A percentile compares a stretch with the other conserved stretches of the same genome.
Conservation (phyloP, 2,329 filamentous ascomycete genomes). For the Rhinocladiella similis region DNA sequence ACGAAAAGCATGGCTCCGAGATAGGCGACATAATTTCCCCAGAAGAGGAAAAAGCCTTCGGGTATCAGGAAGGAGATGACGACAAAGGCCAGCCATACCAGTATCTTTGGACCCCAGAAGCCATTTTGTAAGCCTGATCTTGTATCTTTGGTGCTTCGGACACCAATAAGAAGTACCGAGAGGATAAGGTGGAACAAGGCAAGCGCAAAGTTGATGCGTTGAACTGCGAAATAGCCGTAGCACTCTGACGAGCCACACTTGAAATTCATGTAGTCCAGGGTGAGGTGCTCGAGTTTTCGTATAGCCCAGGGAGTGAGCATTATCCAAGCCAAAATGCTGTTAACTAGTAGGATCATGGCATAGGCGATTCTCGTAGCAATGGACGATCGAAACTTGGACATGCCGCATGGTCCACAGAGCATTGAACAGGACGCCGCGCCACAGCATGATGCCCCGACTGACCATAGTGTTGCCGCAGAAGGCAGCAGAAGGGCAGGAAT, state of each 20-base stretch:
- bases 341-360: constrained; percentile 88
- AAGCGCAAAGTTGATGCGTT: constrained; percentile 96
- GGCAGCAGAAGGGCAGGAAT: constrained; percentile 86
- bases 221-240: constrained; percentile 93
- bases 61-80: constrained; percentile 95
- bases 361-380: constrained; percentile 97
- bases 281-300: constrained; percentile 88
- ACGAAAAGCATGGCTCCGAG: constrained; percentile 89
- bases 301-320: constrained; percentile 99
- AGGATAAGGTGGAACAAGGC: constrained; percentile 90
- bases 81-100: constrained; percentile 82
- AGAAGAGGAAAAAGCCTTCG: constrained; percentile 90
- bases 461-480: constrained; percentile 78
- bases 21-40: constrained; percentile 92
- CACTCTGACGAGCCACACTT: constrained; percentile 80
- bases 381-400: constrained; percentile 97
- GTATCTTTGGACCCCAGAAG: constrained; percentile 97
- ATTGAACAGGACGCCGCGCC: constrained; percentile 95
- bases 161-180: constrained; percentile 80
- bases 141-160: constrained; percentile 81
- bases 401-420: constrained; percentile 92
- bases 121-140: constrained; percentile 91
- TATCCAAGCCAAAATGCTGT: constrained; percentile 96
- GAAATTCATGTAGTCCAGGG: constrained; percentile 94
- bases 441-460: constrained; percentile 85